phyloP scores from a whole-genome alignment of 2,329 filamentous ascomycete genomes.

The Fusarium sp. region DNA sequence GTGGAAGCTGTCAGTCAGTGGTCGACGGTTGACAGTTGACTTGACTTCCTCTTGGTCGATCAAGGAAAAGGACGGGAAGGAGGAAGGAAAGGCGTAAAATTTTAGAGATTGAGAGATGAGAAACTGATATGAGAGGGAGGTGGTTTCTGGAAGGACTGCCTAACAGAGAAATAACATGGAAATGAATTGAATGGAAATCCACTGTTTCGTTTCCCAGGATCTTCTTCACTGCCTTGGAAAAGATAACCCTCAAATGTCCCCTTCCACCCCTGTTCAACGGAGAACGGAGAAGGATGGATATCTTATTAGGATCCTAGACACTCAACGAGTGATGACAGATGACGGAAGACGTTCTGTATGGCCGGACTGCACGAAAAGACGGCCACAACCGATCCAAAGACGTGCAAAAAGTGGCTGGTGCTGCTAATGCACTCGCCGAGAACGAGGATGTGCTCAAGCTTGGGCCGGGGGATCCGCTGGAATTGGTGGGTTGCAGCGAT shows the following conservation, averaged over 20 bases:
- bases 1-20: constrained; percentile 3
- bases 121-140: not conserved
- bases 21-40: not conserved
- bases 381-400: constrained; percentile 22
- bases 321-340: constrained; percentile 32
- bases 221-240: constrained; percentile 36
- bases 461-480: constrained; percentile 29
- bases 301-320: not conserved
- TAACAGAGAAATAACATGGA: not conserved
- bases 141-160: not conserved
- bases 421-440: constrained; percentile 9
- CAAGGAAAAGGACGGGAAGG: not conserved
- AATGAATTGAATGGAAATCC: constrained; percentile 1
- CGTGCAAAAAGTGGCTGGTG: constrained; percentile 24
- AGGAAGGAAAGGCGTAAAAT: not conserved
- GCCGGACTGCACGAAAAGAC: constrained; percentile 27
- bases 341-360: constrained; percentile 31
- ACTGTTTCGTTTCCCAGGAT: constrained; percentile 17
- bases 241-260: constrained; percentile 35
- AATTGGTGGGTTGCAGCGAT: constrained; percentile 33
- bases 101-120: not conserved
- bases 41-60: constrained; percentile 1
- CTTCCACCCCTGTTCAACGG: constrained; percentile 23
- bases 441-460: constrained; percentile 28
- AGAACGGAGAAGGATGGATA: constrained; percentile 8